Base-by-base conservation (phyloP, 352 stramenopile genomes). In the Phytophthora nicotianae region DNA sequence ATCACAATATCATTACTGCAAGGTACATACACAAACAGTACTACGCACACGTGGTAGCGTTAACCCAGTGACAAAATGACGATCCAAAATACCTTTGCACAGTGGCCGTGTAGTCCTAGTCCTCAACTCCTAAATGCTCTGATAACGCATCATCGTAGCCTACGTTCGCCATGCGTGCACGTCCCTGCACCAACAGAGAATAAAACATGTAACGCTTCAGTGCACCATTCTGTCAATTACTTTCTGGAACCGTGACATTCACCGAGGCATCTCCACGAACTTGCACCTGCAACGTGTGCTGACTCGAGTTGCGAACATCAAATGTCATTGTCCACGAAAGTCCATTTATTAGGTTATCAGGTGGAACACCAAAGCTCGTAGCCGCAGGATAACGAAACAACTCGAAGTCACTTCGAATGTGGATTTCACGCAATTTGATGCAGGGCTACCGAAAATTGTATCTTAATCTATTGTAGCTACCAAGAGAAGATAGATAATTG, bases 211-310 rank as follows among this genome's bases (percentile, higher is more conserved):
- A 16, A 24, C 10, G 4, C 19, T 35, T 23, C 21, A 52, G 13
- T 3, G 17, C 4, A 17, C 2, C 20, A 27, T 8, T 32, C 10
- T 33, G n/a, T 27, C 26, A 40, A 8, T 47, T 56, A 80, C 74
- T 29, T 29, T 29, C 24, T 7, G 4, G 7, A 29, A 29, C 24
- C 41, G 66, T 65, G n/a, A 91, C 65, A n/a, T 73, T 72, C 27
- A 89, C 78, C 4, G 75, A 75, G 5, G 69, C 69, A 10, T 83
- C 73, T 6, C 70, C 74, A 54, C 80, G 89, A 11, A 88, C 68
- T 50, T 88, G 78, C 13, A 76, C 65, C 50, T 89, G 80, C 32
- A 91, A 61, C 32, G 80, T 89, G 58, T 89, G 89, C 53, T 71
- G 50, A 72, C 77, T 88, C 0, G 79, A 14, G 35, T 72, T 75